Evolutionary conservation across 2,329 filamentous ascomycete genomes (phyloP).

Genomic region (Epichloe glyceriae): DNA sequence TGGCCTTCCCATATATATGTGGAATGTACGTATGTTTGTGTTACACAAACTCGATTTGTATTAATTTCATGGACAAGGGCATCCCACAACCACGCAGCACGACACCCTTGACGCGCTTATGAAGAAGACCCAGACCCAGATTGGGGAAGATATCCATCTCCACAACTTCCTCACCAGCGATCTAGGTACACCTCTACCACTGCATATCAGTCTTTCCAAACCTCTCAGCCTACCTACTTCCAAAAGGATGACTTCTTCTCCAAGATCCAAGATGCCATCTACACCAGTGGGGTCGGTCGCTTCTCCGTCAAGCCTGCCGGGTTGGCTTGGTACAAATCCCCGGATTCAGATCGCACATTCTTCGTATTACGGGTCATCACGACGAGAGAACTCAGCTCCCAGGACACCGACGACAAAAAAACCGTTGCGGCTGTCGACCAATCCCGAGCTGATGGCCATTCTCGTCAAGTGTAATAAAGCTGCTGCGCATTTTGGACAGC

Average conservation of each 20-base stretch:
- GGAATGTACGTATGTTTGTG: constrained; percentile 55
- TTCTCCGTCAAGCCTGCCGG: constrained; percentile 27
- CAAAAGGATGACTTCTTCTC: constrained; percentile 55
- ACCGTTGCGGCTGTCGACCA: constrained; percentile 11
- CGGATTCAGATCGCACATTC: constrained; percentile 62
- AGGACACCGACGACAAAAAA: constrained; percentile 11
- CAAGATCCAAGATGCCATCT: constrained; percentile 33
- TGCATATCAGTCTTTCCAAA: constrained; percentile 85
- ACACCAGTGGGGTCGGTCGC: constrained; percentile 11
- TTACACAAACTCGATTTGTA: no score
- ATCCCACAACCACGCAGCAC: constrained; percentile 36
- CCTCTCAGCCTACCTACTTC: constrained; percentile 62
- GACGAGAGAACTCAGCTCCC: constrained; percentile 4
- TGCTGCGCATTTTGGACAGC: constrained; percentile 48
- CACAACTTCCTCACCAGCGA: constrained; percentile 64
- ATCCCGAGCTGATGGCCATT: constrained; percentile 46
- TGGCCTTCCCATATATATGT: constrained; percentile 91
- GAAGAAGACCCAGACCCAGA: constrained; percentile 19
- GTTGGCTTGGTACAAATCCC: constrained; percentile 38
- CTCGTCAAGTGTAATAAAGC: constrained; percentile 54
- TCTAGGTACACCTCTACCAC: constrained; percentile 61
- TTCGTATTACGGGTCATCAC: constrained; percentile 56
- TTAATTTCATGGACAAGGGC: constrained; percentile 29
- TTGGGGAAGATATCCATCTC: constrained; percentile 29
- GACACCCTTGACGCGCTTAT: constrained; percentile 31